Evolutionary conservation across 305 asterid genomes (phyloP), one percentile per base, ranked within the genome.

Genomic region (Fraxinus greggii): DNA sequence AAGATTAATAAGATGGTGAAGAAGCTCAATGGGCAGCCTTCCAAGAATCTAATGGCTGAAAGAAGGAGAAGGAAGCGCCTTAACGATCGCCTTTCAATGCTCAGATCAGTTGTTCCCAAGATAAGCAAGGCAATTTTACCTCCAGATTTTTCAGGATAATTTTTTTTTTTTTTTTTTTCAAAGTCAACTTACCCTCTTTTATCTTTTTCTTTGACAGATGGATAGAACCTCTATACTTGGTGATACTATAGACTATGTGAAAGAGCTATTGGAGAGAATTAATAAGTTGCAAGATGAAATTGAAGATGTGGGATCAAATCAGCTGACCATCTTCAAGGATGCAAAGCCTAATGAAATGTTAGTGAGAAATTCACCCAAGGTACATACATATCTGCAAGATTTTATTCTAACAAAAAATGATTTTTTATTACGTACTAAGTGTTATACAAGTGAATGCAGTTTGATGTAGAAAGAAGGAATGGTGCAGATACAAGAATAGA

Each of bases 31-130:
- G 96, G 97, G 7, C 93, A 88, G 1, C 97, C 97, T 10, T 93
- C 94, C 1, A 93, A 93, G 91, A 93, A 93, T 13, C 89, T 93
- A 72, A 92, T 92, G 97, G 97, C 97, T 7, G 97, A 93, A 87
- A 86, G 97, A 61, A 91, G 97, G 67, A 85, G 97, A 77, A 86
- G 97, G 83, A 91, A 93, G 86, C 87, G 97, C 21, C 92, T 93
- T 63, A 93, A 93, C 84, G 97, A 93, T 77, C 92, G 97, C 31
- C 97, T 93, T 54, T 88, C 97, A 12, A 86, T 93, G 97, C 97
- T 93, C 85, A 76, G 95, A 86, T 92, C 97, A 59, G 91, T 92
- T n/a, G 97, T 93, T 70, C 97, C 97, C 79, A 93, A 89, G 83
- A 93, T 93, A 40, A 93, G 89, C 93, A 93, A 93, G 95, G 97